Evolutionary conservation across 2,329 filamentous ascomycete genomes (phyloP).

Genomic region (Decorospora gaudefroyi): DNA sequence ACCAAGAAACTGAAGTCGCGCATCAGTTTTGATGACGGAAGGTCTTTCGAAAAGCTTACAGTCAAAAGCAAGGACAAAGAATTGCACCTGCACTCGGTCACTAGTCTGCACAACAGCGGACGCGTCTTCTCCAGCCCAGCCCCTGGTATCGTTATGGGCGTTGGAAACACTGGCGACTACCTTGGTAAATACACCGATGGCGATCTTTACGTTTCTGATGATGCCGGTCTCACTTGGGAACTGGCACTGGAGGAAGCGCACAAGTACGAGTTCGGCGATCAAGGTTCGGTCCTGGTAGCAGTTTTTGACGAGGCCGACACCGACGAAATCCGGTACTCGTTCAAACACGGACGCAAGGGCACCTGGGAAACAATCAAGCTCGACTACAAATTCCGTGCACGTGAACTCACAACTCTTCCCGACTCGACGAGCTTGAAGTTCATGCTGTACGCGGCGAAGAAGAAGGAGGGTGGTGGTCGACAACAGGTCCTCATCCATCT

Average conservation of each 20-base stretch:
- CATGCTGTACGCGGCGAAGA: constrained; percentile 67
- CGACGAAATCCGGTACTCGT: constrained; percentile 72
- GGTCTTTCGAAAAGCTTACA: constrained; percentile 77
- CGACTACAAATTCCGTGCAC: constrained; percentile 70
- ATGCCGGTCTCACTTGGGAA: constrained; percentile 86
- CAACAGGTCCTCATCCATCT: constrained; percentile 72
- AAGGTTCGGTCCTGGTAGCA: constrained; percentile 85
- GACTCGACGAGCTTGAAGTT: constrained; percentile 95
- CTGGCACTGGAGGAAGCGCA: constrained; percentile 77
- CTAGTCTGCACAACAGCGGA: constrained; percentile 78
- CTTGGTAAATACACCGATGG: constrained; percentile 73
- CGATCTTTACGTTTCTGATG: constrained; percentile 84
- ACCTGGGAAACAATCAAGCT: constrained; percentile 76
- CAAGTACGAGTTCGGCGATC: constrained; percentile 95
- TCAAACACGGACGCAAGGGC: constrained; percentile 76
- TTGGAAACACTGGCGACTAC: constrained; percentile 82
- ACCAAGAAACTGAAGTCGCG: constrained; percentile 73
- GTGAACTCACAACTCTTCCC: constrained; percentile 80
- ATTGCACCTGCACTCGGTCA: constrained; percentile 91
- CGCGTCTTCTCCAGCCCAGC: constrained; percentile 92
- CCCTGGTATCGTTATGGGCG: constrained; percentile 89
- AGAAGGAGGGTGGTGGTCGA: constrained; percentile 53
- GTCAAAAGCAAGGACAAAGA: constrained; percentile 65
- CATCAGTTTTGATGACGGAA: constrained; percentile 95
- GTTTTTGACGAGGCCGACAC: constrained; percentile 70